Base-by-base conservation (phyloP, 768 basidiomycete species). In the Mycena amicta region DNA sequence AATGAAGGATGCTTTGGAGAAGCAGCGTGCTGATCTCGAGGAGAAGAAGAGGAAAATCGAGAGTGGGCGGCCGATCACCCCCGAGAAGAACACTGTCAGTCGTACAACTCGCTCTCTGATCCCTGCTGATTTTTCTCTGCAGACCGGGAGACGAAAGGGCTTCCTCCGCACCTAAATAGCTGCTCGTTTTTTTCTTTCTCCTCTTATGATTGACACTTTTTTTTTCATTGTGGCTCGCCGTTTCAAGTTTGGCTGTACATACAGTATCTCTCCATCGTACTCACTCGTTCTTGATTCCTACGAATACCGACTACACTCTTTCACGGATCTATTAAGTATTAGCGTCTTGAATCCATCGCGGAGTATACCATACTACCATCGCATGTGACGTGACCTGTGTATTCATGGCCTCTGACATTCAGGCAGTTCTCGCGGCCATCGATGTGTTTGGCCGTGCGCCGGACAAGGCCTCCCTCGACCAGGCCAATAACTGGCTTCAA, bases 1-100 rank as follows among this genome's bases (percentile, higher is more conserved):
- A 75, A 98, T 99, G 97, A 99, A 98, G 80, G 97, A 99, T 66
- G 91, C 96, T 18, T 79, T 98, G 66, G 97, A 98, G 79, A 97
- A 96, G 79, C 97, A 98, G 74, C 86, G 96, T 64, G 66, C 78
- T 57, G 97, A 99, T 69, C 83, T 99, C 64, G 97, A 99, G 77
- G 97, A 98, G 71, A 98, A 97, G 88, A 97, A 96, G 86, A 83
- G 92, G 79, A 87, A 89, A 70, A 86, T 98, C 74, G 95, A 98
- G 79, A 90, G 86, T 63, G 96, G 96, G 49, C 84, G 96, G 70
- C 94, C 95, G 55, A 78, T 97, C 75, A 97, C 95, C 33, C 96
- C 95, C 20, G 95, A 98, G 78, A 96, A 95, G 82, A 80, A 83
- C 60, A 83, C 86, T 66, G 93, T 93, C 70, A 77, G 90, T 82